Conservation (phyloP, 345 rosid genomes). For the Populus deltoides region DNA sequence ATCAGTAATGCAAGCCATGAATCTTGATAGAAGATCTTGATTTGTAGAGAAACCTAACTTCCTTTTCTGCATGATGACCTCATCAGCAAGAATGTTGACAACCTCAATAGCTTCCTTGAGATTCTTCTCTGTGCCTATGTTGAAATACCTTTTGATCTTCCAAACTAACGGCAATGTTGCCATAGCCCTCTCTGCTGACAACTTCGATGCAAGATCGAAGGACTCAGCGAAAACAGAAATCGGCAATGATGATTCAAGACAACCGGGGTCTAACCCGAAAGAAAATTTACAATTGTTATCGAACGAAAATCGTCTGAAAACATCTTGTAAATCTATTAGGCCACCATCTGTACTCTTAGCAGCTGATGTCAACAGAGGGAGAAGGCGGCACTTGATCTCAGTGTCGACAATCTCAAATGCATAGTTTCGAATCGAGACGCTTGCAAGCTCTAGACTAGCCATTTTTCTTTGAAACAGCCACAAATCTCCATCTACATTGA, state of each 20-base stretch:
- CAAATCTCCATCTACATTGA: conserved; percentile 69
- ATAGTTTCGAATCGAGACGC: conserved; percentile 40
- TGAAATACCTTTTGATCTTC: conserved; percentile 58
- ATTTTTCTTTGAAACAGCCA: conserved; percentile 70
- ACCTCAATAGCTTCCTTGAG: conserved; percentile 42
- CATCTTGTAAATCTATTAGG: conserved; percentile 53
- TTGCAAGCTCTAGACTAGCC: conserved; percentile 58
- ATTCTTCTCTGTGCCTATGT: conserved; percentile 61
- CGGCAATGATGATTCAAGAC: conserved; percentile 51
- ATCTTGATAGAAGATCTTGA: conserved; percentile 63
- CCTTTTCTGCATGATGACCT: conserved; percentile 46
- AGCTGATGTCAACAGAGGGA: conserved; percentile 41
- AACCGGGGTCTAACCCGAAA: conserved; percentile 64
- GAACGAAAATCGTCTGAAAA: conserved; percentile 60
- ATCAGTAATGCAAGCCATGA: conserved; percentile 47
- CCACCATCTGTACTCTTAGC: not conserved
- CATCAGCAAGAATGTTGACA: conserved; percentile 46
- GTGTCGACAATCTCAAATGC: conserved; percentile 49
- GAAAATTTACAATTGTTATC: conserved; percentile 60
- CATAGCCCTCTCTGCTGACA: conserved; percentile 66
- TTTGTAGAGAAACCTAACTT: conserved; percentile 33
- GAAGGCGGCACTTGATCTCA: conserved; percentile 51
- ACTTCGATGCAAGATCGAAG: conserved; percentile 58
- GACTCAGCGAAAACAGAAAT: conserved; percentile 53
- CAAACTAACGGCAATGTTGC: conserved; percentile 46